Percentiles rank a stretch among this genome's conserved stretches.
Evolutionary conservation across 306 rosid genomes (phyloP).

Genomic region (Cucurbita pepo): DNA sequence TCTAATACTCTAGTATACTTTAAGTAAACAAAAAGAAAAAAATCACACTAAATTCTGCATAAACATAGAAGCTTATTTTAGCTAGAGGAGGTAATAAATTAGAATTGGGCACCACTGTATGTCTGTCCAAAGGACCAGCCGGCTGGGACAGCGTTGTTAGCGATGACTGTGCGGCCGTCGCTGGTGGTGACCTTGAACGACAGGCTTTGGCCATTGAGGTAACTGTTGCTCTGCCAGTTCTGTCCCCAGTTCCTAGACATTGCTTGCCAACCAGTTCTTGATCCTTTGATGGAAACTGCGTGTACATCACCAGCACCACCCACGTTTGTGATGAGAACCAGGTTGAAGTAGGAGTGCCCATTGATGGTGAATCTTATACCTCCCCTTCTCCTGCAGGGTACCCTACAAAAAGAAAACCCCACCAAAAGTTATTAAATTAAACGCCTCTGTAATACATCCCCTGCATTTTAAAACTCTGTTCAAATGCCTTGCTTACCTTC

Average conservation of each 20-base stretch:
- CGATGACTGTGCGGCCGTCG: conserved; percentile 49
- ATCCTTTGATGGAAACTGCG: conserved; percentile 56
- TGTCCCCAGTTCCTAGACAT: conserved; percentile 99
- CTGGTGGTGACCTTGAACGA: conserved; percentile 90
- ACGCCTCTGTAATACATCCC: background rate
- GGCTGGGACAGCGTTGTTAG: conserved; percentile 66
- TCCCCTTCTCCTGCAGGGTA: conserved; percentile 76
- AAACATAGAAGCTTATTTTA: background rate
- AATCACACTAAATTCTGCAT: background rate
- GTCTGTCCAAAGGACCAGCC: conserved; percentile 97
- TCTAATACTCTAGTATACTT: conserved; percentile 71
- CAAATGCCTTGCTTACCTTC: conserved; percentile 34
- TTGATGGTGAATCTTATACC: conserved; percentile 88
- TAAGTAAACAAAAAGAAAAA: conserved; percentile 3
- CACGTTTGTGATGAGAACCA: conserved; percentile 82
- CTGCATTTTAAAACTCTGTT: background rate
- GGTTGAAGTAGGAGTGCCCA: conserved; percentile 93
- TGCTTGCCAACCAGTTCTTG: conserved; percentile 66
- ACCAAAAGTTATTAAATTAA: background rate
- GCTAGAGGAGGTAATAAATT: conserved; percentile 13
- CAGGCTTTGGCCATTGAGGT: conserved; percentile 72
- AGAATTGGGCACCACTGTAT: conserved; percentile 72
- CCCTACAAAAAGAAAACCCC: conserved; percentile 24
- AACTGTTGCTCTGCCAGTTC: conserved; percentile 91
- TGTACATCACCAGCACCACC: conserved; percentile 98